Conservation (phyloP, 139 green algal species). For the Yamagishiella unicocca region DNA sequence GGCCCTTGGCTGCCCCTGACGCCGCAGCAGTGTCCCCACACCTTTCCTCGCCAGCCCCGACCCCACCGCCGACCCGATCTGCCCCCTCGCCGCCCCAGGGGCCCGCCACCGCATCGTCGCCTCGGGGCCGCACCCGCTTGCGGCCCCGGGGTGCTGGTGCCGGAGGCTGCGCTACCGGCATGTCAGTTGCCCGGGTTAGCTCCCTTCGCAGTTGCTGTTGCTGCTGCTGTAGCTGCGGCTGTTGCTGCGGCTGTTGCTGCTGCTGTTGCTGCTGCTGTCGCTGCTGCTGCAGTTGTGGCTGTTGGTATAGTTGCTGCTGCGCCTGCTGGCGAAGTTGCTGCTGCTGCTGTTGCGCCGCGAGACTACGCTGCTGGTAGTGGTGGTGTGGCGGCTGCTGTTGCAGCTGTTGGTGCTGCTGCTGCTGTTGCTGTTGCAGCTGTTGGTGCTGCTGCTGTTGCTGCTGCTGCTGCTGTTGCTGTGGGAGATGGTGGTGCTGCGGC, state of each 20-base stretch:
- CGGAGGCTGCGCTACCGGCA: no score
- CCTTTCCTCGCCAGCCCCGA: no score
- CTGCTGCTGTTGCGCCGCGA: not conserved
- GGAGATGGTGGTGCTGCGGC: no score
- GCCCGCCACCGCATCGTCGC: no score
- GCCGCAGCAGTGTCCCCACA: no score
- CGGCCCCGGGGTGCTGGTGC: no score
- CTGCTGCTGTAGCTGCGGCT: not conserved
- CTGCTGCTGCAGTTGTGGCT: conserved; percentile 10
- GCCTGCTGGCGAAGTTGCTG: not conserved
- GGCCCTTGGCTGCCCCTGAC: no score
- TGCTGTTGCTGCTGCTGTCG: not conserved
- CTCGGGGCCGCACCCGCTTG: no score
- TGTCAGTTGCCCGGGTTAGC: no score
- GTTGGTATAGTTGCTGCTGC: not conserved
- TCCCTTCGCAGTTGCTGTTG: not conserved
- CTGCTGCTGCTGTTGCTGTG: not conserved
- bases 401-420: not conserved
- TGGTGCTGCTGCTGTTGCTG: not conserved
- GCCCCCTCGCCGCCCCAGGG: no score
- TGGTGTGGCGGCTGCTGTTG: not conserved
- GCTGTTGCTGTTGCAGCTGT: conserved; percentile 8
- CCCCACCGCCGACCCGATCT: no score
- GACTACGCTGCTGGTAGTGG: not conserved
- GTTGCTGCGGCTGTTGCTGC: not conserved